Conservation (phyloP, 768 basidiomycete genomes). For the Clavaria fumosa region DNA sequence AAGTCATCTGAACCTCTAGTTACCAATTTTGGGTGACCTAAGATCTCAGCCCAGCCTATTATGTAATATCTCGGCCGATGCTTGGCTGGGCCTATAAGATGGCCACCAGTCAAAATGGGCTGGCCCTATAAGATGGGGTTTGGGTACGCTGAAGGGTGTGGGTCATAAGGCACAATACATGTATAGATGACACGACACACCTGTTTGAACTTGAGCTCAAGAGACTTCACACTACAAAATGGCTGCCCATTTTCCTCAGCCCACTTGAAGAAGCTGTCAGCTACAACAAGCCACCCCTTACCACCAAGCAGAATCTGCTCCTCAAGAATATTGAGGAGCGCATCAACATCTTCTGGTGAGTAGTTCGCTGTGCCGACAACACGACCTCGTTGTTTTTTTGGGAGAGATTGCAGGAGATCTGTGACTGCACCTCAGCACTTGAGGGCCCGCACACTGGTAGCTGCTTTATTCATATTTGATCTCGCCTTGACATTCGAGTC, state of each 20-base stretch:
- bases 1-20: too few species aligned
- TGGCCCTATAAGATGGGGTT: too few species aligned
- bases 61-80: too few species aligned
- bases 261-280: constrained; percentile 10
- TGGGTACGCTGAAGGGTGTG: constrained; percentile 11
- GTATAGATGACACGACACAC: constrained; percentile 12
- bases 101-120: too few species aligned
- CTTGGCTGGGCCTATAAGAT: too few species aligned
- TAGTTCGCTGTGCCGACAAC: constrained; percentile 12
- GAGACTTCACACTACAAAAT: constrained; percentile 8
- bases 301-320: constrained; percentile 12
- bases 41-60: too few species aligned
- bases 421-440: too few species aligned
- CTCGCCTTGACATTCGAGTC: too few species aligned
- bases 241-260: constrained; percentile 8
- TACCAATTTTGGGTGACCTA: too few species aligned
- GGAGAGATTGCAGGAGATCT: too few species aligned
- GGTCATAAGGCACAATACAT: constrained; percentile 2
- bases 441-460: too few species aligned
- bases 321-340: constrained; percentile 10
- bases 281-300: constrained; percentile 11
- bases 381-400: constrained; percentile 7
- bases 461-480: too few species aligned
- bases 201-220: constrained; percentile 16
- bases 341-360: constrained; percentile 7